These are phyloP conservation scores for Backusella liffmaniae DNA, from an alignment of 192 early-diverging fungal genomes.

Conservation along the genomic window DNA sequence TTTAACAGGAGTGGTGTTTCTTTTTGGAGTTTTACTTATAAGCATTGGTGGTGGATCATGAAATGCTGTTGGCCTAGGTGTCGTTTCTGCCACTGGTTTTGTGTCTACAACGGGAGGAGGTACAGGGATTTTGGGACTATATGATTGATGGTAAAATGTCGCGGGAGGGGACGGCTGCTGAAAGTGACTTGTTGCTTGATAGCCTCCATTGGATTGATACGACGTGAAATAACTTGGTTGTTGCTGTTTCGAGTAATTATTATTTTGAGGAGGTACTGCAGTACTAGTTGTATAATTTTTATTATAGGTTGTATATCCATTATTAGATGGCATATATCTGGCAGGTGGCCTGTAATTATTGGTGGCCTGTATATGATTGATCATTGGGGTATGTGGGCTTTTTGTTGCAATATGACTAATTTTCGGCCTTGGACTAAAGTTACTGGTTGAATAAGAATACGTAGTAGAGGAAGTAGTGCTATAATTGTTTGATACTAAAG, in stretches of 20 bases:
- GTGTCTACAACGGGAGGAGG: constrained; percentile 7
- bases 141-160: neutral
- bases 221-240: neutral
- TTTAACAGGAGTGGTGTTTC: neutral
- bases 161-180: neutral
- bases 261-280: neutral
- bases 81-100: neutral
- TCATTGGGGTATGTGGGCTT: neutral
- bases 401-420: neutral
- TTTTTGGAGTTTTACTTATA: neutral
- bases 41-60: constrained; percentile 50
- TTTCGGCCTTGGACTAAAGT: neutral
- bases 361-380: constrained; percentile 2
- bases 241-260: neutral
- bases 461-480: neutral
- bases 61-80: constrained; percentile 36
- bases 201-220: neutral
- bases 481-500: neutral
- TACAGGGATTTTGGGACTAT: neutral
- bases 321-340: constrained; percentile 3
- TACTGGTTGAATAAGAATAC: neutral
- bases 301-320: neutral
- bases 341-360: constrained; percentile 24
- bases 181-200: neutral
- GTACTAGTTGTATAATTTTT: neutral